Conservation (phyloP, 2,329 filamentous ascomycete genomes). For the Zymoseptoria ardabiliae region DNA sequence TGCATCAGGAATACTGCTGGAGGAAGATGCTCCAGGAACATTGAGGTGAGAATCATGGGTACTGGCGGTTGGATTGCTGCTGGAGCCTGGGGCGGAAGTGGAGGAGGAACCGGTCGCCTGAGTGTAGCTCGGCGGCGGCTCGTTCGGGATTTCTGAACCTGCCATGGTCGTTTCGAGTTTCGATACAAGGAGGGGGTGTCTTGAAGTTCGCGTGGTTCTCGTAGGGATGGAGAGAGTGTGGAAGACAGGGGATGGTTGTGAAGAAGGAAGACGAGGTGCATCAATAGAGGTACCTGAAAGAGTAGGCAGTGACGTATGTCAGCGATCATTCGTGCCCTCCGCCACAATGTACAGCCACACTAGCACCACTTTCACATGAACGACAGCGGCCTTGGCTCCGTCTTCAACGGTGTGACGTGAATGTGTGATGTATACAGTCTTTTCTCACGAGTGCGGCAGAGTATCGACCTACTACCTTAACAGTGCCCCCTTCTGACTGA, state of each 20-base stretch:
- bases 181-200: background rate
- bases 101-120: conserved; percentile 17
- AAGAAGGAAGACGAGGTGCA: background rate
- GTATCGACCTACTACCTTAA: no score
- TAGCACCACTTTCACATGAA: background rate
- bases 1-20: conserved; percentile 39
- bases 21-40: conserved; percentile 16
- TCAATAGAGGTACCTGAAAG: no score
- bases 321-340: no score
- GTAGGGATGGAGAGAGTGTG: background rate
- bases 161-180: conserved; percentile 5
- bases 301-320: background rate
- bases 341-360: background rate
- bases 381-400: background rate
- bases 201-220: background rate
- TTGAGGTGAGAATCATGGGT: conserved; percentile 14
- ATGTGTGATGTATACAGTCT: no score
- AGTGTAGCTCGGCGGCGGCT: conserved; percentile 17
- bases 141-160: conserved; percentile 11
- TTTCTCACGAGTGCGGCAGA: no score
- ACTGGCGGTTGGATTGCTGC: conserved; percentile 4
- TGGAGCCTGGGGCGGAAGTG: conserved; percentile 6
- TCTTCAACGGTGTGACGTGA: background rate
- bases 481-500: no score
- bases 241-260: background rate